Conservation (phyloP, 2,329 filamentous ascomycete genomes). For the Aspergillus novofumigatus region DNA sequence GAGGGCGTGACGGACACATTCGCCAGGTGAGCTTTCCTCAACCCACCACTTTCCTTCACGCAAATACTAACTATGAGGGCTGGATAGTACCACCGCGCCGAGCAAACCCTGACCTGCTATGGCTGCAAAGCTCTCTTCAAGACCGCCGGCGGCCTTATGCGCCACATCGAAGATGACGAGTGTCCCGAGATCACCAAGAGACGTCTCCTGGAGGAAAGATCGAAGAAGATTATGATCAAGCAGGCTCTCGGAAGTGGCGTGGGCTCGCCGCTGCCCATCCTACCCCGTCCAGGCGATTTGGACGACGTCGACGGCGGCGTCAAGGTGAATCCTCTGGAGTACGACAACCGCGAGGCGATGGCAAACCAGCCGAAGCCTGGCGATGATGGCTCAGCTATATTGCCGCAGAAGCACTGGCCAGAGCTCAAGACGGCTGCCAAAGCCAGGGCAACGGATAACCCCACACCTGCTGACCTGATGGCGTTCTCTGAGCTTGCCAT, state of each 20-base stretch:
- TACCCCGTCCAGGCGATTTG: constrained; percentile 3
- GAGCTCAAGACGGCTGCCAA: neutral
- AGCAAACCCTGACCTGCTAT: constrained; percentile 49
- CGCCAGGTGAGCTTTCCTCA: constrained; percentile 37
- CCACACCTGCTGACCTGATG: constrained; percentile 18
- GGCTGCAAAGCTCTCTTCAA: constrained; percentile 47
- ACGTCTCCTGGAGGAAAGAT: constrained; percentile 47
- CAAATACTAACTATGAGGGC: neutral
- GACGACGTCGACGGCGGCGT: constrained; percentile 24
- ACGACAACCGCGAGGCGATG: constrained; percentile 15
- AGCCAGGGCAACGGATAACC: neutral
- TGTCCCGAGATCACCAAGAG: constrained; percentile 43
- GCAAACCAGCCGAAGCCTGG: constrained; percentile 12
- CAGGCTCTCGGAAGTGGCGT: constrained; percentile 19
- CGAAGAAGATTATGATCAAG: constrained; percentile 48
- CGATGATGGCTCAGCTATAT: neutral
- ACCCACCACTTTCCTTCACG: too few species aligned
- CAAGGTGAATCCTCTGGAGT: constrained; percentile 8
- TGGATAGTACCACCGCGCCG: constrained; percentile 45
- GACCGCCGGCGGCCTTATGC: constrained; percentile 47
- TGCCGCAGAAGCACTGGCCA: constrained; percentile 26
- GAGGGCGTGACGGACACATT: constrained; percentile 51
- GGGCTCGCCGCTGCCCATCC: neutral
- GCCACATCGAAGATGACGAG: constrained; percentile 52
- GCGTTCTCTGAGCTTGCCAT: constrained; percentile 12